Percentiles rank a stretch among this genome's conserved stretches.
phyloP scores from a whole-genome alignment of 2,329 filamentous ascomycete genomes.

The Cladosporium halotolerans region DNA sequence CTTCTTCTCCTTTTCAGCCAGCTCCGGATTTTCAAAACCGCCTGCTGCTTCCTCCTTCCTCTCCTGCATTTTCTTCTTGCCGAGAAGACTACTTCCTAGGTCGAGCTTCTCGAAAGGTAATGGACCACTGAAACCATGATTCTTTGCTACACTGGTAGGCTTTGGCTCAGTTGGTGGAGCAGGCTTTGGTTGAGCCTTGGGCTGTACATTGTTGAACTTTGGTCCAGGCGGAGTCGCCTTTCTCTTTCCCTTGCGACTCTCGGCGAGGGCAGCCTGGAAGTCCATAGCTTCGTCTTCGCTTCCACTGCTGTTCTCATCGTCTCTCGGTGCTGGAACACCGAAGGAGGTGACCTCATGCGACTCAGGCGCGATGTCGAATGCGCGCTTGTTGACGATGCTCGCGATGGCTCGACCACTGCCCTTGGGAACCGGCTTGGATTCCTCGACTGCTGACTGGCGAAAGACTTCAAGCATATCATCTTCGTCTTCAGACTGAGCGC shows the following conservation, averaged over 20 bases:
- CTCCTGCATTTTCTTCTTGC: slow-evolving; percentile 48
- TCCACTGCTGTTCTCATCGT: slow-evolving; percentile 32
- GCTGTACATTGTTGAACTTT: slow-evolving; percentile 11
- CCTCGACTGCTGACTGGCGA: slow-evolving; percentile 38
- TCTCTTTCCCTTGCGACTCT: slow-evolving; percentile 49
- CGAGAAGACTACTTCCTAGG: slow-evolving; percentile 56
- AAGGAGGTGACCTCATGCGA: slow-evolving; percentile 34
- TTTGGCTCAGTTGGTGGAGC: slow-evolving; percentile 14
- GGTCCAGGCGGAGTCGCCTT: slow-evolving; percentile 20
- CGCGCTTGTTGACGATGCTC: slow-evolving; percentile 66
- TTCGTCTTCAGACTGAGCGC: slow-evolving; percentile 20
- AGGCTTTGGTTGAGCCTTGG: slow-evolving; percentile 27
- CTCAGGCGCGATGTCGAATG: slow-evolving; percentile 52
- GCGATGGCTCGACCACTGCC: slow-evolving; percentile 56
- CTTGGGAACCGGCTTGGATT: slow-evolving; percentile 39
- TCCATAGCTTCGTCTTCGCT: slow-evolving; percentile 71
- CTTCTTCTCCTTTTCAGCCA: slow-evolving; percentile 32
- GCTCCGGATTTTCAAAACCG: slow-evolving; percentile 56
- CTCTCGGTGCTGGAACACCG: slow-evolving; percentile 25
- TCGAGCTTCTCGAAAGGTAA: slow-evolving; percentile 80
- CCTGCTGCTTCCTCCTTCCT: slow-evolving; percentile 52
- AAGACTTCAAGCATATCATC: slow-evolving; percentile 42
- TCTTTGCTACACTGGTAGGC: slow-evolving; percentile 36
- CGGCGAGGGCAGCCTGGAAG: slow-evolving; percentile 67
- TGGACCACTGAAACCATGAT: slow-evolving; percentile 65